Evolutionary conservation across 2,329 filamentous ascomycete species (phyloP), one percentile per base, ranked within the genome.

Genomic region (Phialophora verrucosa): DNA sequence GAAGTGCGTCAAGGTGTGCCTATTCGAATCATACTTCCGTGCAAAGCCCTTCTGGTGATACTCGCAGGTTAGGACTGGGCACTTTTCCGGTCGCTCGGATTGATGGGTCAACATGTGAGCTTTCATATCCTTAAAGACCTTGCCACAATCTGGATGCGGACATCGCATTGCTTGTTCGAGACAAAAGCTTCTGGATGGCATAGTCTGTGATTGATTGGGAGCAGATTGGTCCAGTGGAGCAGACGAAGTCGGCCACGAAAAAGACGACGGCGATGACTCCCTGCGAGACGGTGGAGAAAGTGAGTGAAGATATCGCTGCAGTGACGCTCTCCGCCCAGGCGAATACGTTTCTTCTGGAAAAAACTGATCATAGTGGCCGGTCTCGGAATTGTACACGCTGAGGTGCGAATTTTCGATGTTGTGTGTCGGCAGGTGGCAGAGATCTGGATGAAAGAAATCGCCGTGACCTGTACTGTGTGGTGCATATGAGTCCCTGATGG

Each of bases 81-180:
- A 97, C 82, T 97, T 97, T 76, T 97, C 93, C 0, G 93, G 93
- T 23, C 93, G 85, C 81, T 97, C 92, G 65, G 88, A 90, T 78
- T 95, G 91, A 78, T 97, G 93, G 0, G 93, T 97, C 76, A 97
- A 86, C 90, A 96, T 94, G 79, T 97, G 93, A 8, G 93, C 93
- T 79, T 94, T 94, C 70, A 96, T 82, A 75, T 97, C 93, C 80
- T 96, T 96, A 85, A 96, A 96, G 66, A 89, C 84, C 74, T 91
- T 89, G 70, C 92, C 92, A 74, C 92, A 97, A 65, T 94, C 92
- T 6, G 90, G 88, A 75, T 93, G 89, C 0, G 91, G 91, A 82
- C 92, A 96, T 68, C 91, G 84, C 32, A 85, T n/a, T 44, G 17
- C 85, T 74, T 90, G 90, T 74, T 89, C 85, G 67, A 81, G 80